These are phyloP conservation scores for Mentha longifolia DNA, from an alignment of 257 asterid species.

Conservation along the genomic window DNA sequence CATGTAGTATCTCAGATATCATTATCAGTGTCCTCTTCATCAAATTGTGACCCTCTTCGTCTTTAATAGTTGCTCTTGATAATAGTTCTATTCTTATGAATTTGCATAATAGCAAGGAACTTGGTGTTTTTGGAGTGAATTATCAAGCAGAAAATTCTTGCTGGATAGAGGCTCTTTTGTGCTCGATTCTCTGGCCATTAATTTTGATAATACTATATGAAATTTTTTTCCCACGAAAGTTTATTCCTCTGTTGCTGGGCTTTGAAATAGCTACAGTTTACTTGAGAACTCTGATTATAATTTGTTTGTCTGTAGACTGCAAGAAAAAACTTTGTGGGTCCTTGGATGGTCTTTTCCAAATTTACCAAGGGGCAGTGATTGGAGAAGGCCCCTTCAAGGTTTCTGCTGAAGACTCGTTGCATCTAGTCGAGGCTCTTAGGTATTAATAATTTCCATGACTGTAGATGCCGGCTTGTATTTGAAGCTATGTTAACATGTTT, in stretches of 20 bases:
- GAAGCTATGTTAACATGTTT: conserved; percentile 39
- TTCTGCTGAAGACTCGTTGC: conserved; percentile 92
- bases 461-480: conserved; percentile 26
- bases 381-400: conserved; percentile 94
- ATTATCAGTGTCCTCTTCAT: conserved; percentile 9
- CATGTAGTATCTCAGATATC: conserved; percentile 17
- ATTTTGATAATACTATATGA: conserved; percentile 1
- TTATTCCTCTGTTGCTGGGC: conserved; percentile 14
- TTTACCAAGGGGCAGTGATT: conserved; percentile 84
- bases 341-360: conserved; percentile 85
- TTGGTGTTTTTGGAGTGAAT: conserved; percentile 15
- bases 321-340: conserved; percentile 86
- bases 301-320: conserved; percentile 64
- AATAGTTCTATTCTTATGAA: conserved; percentile 9
- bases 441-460: conserved; percentile 38
- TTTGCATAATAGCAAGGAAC: conserved; percentile 9
- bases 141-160: neutral
- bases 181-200: neutral
- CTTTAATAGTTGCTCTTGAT: conserved; percentile 16
- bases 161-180: conserved; percentile 18
- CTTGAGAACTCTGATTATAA: conserved; percentile 5
- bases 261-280: conserved; percentile 22
- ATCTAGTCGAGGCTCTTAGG: conserved; percentile 98
- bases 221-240: conserved; percentile 20
- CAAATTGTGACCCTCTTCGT: conserved; percentile 16